Evolutionary conservation across 441 rosid species (phyloP).

Genomic region (Euphorbia corollata): DNA sequence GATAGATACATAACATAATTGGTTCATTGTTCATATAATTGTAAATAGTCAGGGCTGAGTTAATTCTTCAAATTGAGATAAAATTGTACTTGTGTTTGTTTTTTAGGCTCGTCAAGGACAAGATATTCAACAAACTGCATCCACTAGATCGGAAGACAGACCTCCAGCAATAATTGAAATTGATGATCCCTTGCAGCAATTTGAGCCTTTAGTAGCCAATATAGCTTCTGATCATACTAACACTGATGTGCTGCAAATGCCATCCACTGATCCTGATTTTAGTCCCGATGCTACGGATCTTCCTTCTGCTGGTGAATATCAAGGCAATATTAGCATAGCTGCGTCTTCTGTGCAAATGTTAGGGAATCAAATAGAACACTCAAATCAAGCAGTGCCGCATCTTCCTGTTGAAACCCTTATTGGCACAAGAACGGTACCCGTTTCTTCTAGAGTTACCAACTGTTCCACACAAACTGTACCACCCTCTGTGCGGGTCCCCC

Average conservation of each 20-base stretch:
- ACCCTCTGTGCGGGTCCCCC: slow-evolving; percentile 20
- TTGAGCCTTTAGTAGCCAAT: slow-evolving; percentile 24
- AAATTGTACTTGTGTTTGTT: no score
- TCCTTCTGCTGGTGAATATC: slow-evolving; percentile 25
- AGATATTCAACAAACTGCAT: no score
- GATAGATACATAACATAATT: no score
- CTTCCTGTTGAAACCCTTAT: slow-evolving; percentile 21
- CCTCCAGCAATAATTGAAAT: slow-evolving; percentile 11
- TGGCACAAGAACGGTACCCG: slow-evolving; percentile 12
- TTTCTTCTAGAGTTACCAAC: slow-evolving; percentile 8
- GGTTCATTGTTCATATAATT: no score
- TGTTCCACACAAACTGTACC: slow-evolving; percentile 25
- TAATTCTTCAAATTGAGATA: no score
- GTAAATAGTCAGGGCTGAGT: no score
- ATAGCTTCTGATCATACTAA: slow-evolving; percentile 23
- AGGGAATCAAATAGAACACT: slow-evolving; percentile 26
- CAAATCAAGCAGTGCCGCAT: slow-evolving; percentile 25
- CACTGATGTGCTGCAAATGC: slow-evolving; percentile 7
- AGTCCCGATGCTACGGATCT: slow-evolving; percentile 13
- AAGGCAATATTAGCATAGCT: slow-evolving; percentile 21
- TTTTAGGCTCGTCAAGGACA: no score
- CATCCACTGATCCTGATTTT: not conserved
- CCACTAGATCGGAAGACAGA: slow-evolving; percentile 14
- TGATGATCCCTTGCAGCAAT: slow-evolving; percentile 24
- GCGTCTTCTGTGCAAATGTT: slow-evolving; percentile 20